These are phyloP conservation scores for Colletotrichum sp. DNA, from an alignment of 2,329 filamentous ascomycete genomes.

Conservation along the genomic window DNA sequence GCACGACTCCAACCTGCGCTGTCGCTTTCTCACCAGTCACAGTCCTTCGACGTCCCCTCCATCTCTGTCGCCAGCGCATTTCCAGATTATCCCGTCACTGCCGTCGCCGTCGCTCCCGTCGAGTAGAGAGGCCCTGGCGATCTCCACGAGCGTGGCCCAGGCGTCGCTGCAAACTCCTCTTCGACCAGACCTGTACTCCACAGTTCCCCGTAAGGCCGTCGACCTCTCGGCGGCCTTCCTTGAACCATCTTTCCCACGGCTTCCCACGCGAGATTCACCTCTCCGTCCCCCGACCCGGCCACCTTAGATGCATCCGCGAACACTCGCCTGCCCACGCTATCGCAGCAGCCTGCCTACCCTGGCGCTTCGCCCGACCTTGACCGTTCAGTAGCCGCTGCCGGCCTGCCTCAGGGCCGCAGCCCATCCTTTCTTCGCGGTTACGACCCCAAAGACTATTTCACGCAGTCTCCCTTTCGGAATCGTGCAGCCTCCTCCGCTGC, in stretches of 20 bases:
- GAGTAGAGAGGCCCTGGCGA: conserved; percentile 18
- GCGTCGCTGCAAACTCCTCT: conserved; percentile 13
- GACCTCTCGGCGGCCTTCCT: conserved; percentile 48
- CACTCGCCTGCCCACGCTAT: conserved; percentile 31
- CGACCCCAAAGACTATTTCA: conserved; percentile 24
- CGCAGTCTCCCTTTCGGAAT: conserved; percentile 50
- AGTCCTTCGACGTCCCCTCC: background rate
- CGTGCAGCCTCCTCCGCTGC: conserved; percentile 34
- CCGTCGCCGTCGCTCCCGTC: background rate
- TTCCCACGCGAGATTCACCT: conserved; percentile 40
- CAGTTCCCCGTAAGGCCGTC: conserved; percentile 45
- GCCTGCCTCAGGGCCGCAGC: conserved; percentile 22
- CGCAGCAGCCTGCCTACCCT: conserved; percentile 36
- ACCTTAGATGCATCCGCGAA: conserved; percentile 35
- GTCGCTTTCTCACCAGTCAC: background rate
- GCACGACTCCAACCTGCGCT: background rate
- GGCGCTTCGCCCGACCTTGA: conserved; percentile 22
- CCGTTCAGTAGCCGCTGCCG: conserved; percentile 14
- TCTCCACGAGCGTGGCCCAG: conserved; percentile 8
- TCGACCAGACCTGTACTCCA: conserved; percentile 11
- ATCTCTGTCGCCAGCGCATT: background rate
- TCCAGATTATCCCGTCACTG: background rate
- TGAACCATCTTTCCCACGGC: conserved; percentile 49
- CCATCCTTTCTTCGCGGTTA: background rate
- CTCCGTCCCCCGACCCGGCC: conserved; percentile 24